Evolutionary conservation across 345 rosid species (phyloP), one percentile per base, ranked within the genome.

Genomic region (Atalantia buxifolia): DNA sequence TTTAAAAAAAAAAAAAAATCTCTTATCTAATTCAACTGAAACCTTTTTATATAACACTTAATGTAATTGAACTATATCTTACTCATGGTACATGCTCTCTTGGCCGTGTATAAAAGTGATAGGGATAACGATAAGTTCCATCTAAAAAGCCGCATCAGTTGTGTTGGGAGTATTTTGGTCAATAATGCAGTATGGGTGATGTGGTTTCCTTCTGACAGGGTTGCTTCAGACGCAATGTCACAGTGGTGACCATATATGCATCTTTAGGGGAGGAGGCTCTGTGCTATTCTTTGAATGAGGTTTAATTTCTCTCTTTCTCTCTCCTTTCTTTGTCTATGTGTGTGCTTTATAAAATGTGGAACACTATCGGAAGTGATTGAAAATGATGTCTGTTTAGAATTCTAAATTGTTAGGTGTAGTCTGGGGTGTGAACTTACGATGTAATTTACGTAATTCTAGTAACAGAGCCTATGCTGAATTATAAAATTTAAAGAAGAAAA

Each of bases 261-360:
- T 94, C 98, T 80, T 66, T 97, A 70, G 99, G 99, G 36, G 97
- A 97, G 82, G 94, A 94, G 85, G 99, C 99, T 74, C 84, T 97
- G 10, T 94, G 98, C 82, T 92, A 97, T 81, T 97, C 99, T 19
- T 84, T 97, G 76, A 97, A 94, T 82, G 98, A 95, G 97, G 98
- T 93, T 69, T 53, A 38, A 80, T 76, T 77, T 76, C 79, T 70
- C 63, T 67, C 69, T 65, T 80, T 78, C 71, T 82, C 85, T 76
- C 78, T 69, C 71, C 79, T 62, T 64, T 81, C 72, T 19, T 64
- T 42, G 18, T 33, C 75, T 78, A 57, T 35, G 28, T 69, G 45
- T 69, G 48, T 24, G 61, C 45, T 14, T 25, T 28, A 1, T 64
- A 25, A 30, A 75, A 56, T 38, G 48, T 36, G 31, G 31, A 42